Percentiles rank a stretch among this genome's conserved stretches.
phyloP scores from a whole-genome alignment of 257 asterid species.

The Lycium barbarum region DNA sequence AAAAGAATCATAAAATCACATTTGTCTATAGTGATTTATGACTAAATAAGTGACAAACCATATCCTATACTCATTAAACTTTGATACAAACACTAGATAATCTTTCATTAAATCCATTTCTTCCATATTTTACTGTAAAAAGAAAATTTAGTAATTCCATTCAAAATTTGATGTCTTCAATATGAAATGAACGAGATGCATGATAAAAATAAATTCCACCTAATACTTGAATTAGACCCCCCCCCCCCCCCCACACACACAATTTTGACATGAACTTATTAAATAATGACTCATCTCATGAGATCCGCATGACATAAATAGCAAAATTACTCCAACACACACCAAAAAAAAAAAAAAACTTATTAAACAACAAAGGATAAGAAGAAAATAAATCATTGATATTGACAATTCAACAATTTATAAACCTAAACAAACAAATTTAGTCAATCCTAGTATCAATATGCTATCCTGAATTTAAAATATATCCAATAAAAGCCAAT shows the following conservation, averaged over 20 bases:
- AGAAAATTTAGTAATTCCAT: not conserved
- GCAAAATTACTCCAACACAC: not conserved
- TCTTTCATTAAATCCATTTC: not conserved
- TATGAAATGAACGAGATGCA: not conserved
- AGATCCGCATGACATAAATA: not conserved
- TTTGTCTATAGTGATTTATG: not conserved
- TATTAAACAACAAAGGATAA: not conserved
- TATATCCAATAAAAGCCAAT: not conserved
- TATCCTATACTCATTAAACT: not conserved
- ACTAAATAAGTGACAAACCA: not conserved
- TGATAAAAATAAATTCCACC: slow-evolving; percentile 10
- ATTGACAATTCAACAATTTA: not conserved
- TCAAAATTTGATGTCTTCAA: not conserved
- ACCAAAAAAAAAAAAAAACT: not conserved
- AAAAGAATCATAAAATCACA: no score
- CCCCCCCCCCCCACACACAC: not conserved
- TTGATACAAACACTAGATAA: not conserved
- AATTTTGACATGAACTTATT: not conserved
- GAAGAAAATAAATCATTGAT: not conserved
- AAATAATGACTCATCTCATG: not conserved
- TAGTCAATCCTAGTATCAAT: not conserved
- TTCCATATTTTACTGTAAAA: not conserved
- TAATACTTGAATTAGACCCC: not conserved
- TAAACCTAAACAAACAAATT: not conserved
- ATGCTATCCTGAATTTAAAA: not conserved